Evolutionary conservation across 2,329 filamentous ascomycete genomes (phyloP).

Genomic region (Fusarium cyanostomum): DNA sequence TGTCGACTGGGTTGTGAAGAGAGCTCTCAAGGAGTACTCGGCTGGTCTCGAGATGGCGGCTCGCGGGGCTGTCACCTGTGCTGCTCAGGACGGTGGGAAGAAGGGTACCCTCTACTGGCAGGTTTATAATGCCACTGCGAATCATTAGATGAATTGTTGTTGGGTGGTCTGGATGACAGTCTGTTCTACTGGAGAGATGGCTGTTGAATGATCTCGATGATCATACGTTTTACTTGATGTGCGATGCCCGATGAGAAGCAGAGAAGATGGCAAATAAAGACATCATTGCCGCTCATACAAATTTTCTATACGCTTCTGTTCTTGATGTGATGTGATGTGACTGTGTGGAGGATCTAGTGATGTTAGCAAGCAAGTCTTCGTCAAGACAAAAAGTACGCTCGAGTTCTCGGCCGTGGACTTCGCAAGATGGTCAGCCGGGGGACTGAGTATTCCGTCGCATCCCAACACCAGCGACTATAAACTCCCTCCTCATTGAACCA

Average conservation of each 20-base stretch:
- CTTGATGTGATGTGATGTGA: not conserved
- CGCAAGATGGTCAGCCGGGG: too few species aligned
- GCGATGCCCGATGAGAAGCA: slow-evolving; percentile 27
- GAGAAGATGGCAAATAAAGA: slow-evolving; percentile 10
- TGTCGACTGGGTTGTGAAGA: slow-evolving; percentile 25
- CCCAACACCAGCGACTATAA: too few species aligned
- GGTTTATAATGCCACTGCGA: slow-evolving; percentile 17
- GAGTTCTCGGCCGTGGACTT: too few species aligned
- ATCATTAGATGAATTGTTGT: not conserved
- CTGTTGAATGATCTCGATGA: slow-evolving; percentile 10
- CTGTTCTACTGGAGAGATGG: not conserved
- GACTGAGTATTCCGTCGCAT: too few species aligned
- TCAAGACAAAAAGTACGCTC: not conserved
- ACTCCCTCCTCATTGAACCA: too few species aligned
- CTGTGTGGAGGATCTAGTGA: not conserved
- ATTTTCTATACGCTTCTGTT: not conserved
- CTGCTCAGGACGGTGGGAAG: slow-evolving; percentile 1
- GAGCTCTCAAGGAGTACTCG: slow-evolving; percentile 30
- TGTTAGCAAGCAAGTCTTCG: not conserved
- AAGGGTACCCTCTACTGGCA: slow-evolving; percentile 33
- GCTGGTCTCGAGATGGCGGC: slow-evolving; percentile 25
- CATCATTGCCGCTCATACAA: slow-evolving; percentile 7
- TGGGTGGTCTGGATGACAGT: slow-evolving; percentile 15
- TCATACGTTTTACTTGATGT: slow-evolving; percentile 14
- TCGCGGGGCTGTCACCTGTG: slow-evolving; percentile 26